These are phyloP conservation scores for Mortierella sp. DNA, from an alignment of 371 early-diverging fungal genomes.

Conservation along the genomic window DNA sequence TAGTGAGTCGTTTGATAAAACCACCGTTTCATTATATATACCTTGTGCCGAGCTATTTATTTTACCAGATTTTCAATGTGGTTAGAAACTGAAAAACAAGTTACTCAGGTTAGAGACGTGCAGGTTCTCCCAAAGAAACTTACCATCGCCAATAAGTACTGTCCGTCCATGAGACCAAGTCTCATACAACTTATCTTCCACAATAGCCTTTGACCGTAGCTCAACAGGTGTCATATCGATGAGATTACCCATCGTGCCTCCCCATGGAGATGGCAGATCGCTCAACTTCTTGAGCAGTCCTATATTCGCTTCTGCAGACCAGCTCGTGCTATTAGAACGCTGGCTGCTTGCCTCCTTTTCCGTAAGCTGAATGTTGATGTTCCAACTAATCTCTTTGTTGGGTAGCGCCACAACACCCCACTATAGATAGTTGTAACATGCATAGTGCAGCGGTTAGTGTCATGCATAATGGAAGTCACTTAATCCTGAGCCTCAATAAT, in stretches of 20 bases:
- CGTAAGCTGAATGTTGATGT: constrained; percentile 1
- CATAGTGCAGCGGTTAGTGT: neutral
- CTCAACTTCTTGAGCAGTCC: constrained; percentile 3
- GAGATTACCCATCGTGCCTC: constrained; percentile 18
- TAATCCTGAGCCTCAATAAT: neutral
- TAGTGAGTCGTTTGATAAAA: neutral
- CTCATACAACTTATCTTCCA: constrained; percentile 27
- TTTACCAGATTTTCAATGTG: neutral
- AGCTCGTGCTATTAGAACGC: constrained; percentile 12
- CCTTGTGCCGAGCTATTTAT: constrained; percentile 22
- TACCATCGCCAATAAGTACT: constrained; percentile 25
- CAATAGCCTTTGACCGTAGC: constrained; percentile 9
- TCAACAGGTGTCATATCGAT: constrained; percentile 18
- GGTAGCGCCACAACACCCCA: constrained; percentile 17
- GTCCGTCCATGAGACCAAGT: constrained; percentile 18
- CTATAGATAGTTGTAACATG: neutral
- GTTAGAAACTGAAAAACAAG: neutral
- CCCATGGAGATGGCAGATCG: constrained; percentile 11
- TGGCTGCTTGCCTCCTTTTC: neutral
- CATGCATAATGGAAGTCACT: neutral
- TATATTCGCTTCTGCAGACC: constrained; percentile 9
- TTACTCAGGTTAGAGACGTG: neutral
- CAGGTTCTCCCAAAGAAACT: neutral
- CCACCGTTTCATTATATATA: neutral
- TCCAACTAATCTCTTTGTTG: constrained; percentile 16